Percentiles rank a stretch among this genome's conserved stretches.
phyloP scores from a whole-genome alignment of 352 stramenopile species.

The Phytopythium chamaehyphon region DNA sequence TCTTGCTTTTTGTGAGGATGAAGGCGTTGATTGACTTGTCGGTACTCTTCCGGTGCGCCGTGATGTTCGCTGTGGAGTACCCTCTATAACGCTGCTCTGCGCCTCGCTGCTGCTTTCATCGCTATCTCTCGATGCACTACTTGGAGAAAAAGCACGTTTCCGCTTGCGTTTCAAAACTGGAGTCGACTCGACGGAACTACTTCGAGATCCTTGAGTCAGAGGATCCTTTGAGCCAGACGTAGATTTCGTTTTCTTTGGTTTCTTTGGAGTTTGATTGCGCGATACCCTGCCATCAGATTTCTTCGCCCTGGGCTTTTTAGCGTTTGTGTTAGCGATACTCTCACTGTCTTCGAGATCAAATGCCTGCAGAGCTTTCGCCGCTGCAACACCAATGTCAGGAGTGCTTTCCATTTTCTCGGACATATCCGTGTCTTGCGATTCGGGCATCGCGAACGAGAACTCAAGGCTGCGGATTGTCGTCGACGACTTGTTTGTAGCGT shows the following conservation, averaged over 20 bases:
- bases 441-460: conserved; percentile 57
- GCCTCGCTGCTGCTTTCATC: background rate
- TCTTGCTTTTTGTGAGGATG: conserved; percentile 40
- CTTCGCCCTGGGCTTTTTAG: background rate
- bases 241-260: background rate
- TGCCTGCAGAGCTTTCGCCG: conserved; percentile 20
- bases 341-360: background rate
- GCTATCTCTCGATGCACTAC: background rate
- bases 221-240: background rate
- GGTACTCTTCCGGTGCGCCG: conserved; percentile 17
- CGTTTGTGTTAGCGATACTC: no score
- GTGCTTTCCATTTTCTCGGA: conserved; percentile 29
- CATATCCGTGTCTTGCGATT: conserved; percentile 51
- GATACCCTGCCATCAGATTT: background rate
- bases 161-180: conserved; percentile 12
- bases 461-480: conserved; percentile 52
- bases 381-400: conserved; percentile 21
- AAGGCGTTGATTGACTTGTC: conserved; percentile 15
- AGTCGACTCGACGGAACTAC: conserved; percentile 7
- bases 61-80: conserved; percentile 14
- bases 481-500: conserved; percentile 11
- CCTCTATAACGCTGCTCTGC: conserved; percentile 3
- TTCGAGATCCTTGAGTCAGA: conserved; percentile 1
- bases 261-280: conserved; percentile 1
- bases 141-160: conserved; percentile 13